phyloP scores from a whole-genome alignment of 257 asterid species.

The Solanum ossicruentum region DNA sequence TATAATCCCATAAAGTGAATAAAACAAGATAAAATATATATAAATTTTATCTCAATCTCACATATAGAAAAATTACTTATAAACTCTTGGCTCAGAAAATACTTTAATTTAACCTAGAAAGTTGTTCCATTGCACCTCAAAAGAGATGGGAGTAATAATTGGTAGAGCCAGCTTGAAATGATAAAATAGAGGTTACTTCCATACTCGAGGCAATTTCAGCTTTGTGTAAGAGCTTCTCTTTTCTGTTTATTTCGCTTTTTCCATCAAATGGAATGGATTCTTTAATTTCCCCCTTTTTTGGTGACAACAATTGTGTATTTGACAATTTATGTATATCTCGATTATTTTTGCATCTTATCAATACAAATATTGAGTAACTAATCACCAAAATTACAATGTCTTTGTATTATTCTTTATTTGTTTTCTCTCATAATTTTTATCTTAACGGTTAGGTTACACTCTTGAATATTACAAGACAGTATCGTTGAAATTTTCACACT shows the following conservation, averaged over 20 bases:
- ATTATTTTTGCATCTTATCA: neutral
- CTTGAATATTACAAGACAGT: neutral
- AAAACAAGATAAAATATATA: no score
- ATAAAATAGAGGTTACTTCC: neutral
- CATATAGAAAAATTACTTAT: no score
- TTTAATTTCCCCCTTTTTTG: neutral
- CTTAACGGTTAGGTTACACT: no score
- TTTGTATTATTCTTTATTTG: neutral
- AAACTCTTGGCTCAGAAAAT: neutral
- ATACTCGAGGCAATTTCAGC: neutral
- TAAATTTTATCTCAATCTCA: no score
- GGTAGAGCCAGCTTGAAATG: neutral
- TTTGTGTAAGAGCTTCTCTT: neutral
- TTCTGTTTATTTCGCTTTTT: neutral
- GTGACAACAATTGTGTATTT: neutral
- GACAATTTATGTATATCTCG: neutral
- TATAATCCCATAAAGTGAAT: no score
- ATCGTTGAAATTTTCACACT: neutral
- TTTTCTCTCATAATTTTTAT: neutral
- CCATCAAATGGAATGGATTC: neutral
- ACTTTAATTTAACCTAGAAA: neutral
- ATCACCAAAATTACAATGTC: no score
- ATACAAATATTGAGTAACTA: neutral
- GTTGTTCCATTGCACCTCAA: neutral
- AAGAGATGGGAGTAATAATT: neutral